phyloP scores from a whole-genome alignment of 106 monocot genomes.

The Dendrobium chrysotoxum region DNA sequence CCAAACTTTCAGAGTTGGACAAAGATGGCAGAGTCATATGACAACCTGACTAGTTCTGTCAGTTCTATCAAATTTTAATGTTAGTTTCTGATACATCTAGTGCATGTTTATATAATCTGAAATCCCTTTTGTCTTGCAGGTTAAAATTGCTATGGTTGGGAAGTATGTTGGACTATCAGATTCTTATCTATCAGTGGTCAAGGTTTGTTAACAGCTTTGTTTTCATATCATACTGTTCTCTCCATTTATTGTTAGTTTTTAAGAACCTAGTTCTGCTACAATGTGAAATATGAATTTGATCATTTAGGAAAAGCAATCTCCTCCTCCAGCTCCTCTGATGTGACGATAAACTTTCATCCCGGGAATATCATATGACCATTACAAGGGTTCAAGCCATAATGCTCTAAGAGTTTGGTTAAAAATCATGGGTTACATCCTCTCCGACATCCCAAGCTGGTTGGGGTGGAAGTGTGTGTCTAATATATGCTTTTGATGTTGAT shows the following conservation, averaged over 20 bases:
- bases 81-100: neutral
- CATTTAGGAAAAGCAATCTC: too few relatives aligned
- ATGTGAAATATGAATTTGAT: neutral
- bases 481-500: too few relatives aligned
- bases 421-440: too few relatives aligned
- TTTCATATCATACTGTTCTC: neutral
- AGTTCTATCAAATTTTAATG: conserved; percentile 17
- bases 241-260: neutral
- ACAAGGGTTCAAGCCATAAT: too few relatives aligned
- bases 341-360: too few relatives aligned
- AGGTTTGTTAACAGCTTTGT: conserved; percentile 27
- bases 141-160: conserved; percentile 85
- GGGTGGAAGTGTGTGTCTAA: too few relatives aligned
- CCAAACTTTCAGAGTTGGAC: conserved; percentile 64
- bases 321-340: too few relatives aligned
- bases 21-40: conserved; percentile 66
- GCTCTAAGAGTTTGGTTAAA: too few relatives aligned
- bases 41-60: conserved; percentile 52
- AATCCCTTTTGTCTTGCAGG: conserved; percentile 23
- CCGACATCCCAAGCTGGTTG: too few relatives aligned
- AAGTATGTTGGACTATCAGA: conserved; percentile 67
- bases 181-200: conserved; percentile 80
- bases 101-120: neutral
- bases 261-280: neutral
- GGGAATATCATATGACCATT: too few relatives aligned